A percentile compares a stretch with the other conserved stretches of the same genome.
phyloP scores from a whole-genome alignment of 139 green algal genomes.

The Auxenochlorella pyrenoidosa region DNA sequence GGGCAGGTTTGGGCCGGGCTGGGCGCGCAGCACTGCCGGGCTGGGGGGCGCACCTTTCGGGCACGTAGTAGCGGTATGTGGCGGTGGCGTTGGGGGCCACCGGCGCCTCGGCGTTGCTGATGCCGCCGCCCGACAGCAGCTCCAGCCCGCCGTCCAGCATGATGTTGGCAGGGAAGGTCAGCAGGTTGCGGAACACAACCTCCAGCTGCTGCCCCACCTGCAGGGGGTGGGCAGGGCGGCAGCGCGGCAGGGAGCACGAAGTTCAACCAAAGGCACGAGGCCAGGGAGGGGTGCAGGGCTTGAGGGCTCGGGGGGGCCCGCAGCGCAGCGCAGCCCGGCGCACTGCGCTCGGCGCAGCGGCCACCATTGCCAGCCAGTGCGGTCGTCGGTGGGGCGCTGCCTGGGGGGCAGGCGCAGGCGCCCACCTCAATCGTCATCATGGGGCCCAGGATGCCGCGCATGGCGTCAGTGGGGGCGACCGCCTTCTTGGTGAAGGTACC shows the following conservation, averaged over 20 bases:
- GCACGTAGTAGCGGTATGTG: slow-evolving; percentile 52
- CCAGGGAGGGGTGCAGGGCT: too few relatives aligned
- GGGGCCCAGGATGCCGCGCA: slow-evolving; percentile 47
- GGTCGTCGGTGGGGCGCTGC: too few relatives aligned
- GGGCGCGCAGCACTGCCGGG: background rate
- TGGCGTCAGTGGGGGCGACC: background rate
- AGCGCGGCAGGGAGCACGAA: too few relatives aligned
- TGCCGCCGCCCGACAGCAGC: slow-evolving; percentile 10
- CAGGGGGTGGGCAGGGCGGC: too few relatives aligned
- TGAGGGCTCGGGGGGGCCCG: too few relatives aligned
- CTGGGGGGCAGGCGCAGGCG: too few relatives aligned
- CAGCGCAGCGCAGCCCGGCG: too few relatives aligned
- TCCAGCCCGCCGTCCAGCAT: slow-evolving; percentile 48
- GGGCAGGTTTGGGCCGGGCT: background rate
- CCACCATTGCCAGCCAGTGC: too few relatives aligned
- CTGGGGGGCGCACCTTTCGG: slow-evolving; percentile 28
- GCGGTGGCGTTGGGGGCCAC: slow-evolving; percentile 33
- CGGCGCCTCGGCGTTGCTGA: background rate
- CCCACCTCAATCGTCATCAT: slow-evolving; percentile 26
- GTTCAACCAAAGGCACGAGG: too few relatives aligned
- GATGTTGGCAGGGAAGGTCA: slow-evolving; percentile 51
- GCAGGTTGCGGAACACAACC: slow-evolving; percentile 48
- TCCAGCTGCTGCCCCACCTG: slow-evolving; percentile 35
- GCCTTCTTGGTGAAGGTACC: slow-evolving; percentile 35
- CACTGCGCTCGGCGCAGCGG: too few relatives aligned